Conservation (phyloP, 805 yeast species). For the Saccharomycopsis synnaedendra region DNA sequence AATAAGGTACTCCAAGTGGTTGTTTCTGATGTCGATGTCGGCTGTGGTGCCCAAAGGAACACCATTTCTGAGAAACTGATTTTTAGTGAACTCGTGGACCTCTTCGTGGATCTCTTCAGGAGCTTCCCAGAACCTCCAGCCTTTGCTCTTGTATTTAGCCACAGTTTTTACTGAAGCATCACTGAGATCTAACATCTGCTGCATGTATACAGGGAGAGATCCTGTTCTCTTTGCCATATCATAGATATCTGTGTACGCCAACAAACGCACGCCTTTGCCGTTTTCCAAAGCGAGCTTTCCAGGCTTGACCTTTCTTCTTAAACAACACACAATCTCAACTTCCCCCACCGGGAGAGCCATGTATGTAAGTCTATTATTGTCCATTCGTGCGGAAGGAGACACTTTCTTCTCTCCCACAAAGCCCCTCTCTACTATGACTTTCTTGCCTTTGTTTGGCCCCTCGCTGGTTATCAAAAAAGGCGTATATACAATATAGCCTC, state of each 20-base stretch:
- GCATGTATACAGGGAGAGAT: slow-evolving; percentile 64
- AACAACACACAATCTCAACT: slow-evolving; percentile 60
- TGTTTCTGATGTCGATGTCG: slow-evolving; percentile 72
- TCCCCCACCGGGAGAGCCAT: slow-evolving; percentile 64
- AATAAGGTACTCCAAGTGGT: slow-evolving; percentile 82
- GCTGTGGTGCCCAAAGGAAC: slow-evolving; percentile 84
- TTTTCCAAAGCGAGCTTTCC: slow-evolving; percentile 60
- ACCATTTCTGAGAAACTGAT: slow-evolving; percentile 65
- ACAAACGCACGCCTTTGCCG: slow-evolving; percentile 53
- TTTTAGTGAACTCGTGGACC: slow-evolving; percentile 33
- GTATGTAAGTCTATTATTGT: slow-evolving; percentile 36
- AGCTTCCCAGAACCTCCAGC: slow-evolving; percentile 8
- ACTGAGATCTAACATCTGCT: slow-evolving; percentile 54
- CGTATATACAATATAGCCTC: slow-evolving; percentile 72
- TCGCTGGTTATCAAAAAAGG: slow-evolving; percentile 43
- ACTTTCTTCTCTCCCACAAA: slow-evolving; percentile 70
- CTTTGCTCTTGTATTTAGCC: slow-evolving; percentile 5
- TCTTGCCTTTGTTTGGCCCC: slow-evolving; percentile 63
- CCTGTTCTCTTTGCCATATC: slow-evolving; percentile 67
- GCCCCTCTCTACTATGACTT: slow-evolving; percentile 78
- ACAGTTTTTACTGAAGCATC: slow-evolving; percentile 46
- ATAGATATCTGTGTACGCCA: slow-evolving; percentile 69
- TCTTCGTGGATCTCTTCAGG: background rate
- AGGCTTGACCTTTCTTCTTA: slow-evolving; percentile 56
- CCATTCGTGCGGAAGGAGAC: slow-evolving; percentile 39